Base-by-base conservation (phyloP, 768 basidiomycete species). In the Russula vinacea region DNA sequence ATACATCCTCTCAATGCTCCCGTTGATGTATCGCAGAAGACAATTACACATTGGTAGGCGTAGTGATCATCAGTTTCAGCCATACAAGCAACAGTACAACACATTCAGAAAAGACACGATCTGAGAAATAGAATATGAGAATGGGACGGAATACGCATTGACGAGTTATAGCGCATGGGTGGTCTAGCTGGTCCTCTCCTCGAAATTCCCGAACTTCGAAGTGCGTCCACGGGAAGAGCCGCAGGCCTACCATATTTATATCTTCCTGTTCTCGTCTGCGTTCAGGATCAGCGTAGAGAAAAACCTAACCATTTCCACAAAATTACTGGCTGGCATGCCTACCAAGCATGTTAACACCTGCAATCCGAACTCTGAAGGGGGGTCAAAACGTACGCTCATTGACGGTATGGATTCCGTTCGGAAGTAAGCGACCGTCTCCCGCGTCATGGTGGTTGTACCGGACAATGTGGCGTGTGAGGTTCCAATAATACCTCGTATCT, bases 291-390 rank as follows among this genome's bases (percentile, higher is more conserved):
- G 75, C 3, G 79, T 80, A 1, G 81, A 76, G 71, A 83, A 89
- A 75, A 90, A 91, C 29, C 82, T 76, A 51, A 89, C 83, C 59
- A 84, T 80, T 71, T 88, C 87, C 51, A 89, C 71, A 64, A 88
- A 83, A 5, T 75, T 73, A 62, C 83, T 80, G 1, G 78, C 78
- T 11, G 74, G 68, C 22, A 86, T 74, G 26, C 76, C 88, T 88
- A 49, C 6, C 16, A 33, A 61, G 33, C 13, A 17, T 5, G 22
- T 61, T 2, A 61, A n/a, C 1, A 13, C 11, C 9, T 10, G 50
- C 16, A 9, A 33, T 24, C 16, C 58, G 0, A 44, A 56, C 26
- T 29, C 19, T 19, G 55, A 56, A 19, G 26, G 29, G 16, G 35
- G 2, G 13, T 26, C 16, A 2, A 56, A 56, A 56, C 56, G 5